Evolutionary conservation across 495 filamentous ascomycete species (phyloP), one percentile per base, ranked within the genome.

Genomic region (Tuber microsphaerosporum): DNA sequence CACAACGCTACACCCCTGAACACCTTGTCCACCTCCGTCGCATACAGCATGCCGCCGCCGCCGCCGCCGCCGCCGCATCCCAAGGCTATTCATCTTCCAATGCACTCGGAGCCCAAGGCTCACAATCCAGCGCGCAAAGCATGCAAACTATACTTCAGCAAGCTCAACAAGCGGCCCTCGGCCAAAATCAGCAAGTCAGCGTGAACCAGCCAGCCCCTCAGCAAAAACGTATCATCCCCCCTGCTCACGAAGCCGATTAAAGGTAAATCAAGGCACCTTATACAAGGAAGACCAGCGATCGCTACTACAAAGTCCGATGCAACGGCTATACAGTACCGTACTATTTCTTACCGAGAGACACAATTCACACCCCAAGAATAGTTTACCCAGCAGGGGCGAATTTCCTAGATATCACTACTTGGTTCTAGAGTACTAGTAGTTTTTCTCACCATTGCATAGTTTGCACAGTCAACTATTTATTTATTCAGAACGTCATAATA

Each of bases 121-220:
- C 56, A 34, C 56, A 65, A 6, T 2, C 26, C 14, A 7, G 26
- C 26, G 26, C 70, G 34, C 70, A 71, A 71, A n/a, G 34, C 31
- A 65, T 72, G 70, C 78, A 80, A 51, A 71, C 65, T 4, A 17
- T 79, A 45, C 42, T 80, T 34, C 78, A 80, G 39, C 78, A 80
- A 56, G 71, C 78, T 1, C 78, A 80, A 69, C 78, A 80, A 44
- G 78, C 78, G 31, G 78, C 78, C n/a, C 48, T 80, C 5, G 78
- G 78, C 75, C 75, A 81, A 44, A 75, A 44, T 39, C 79, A 76
- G 16, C 74, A 81, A 70, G 48, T 26, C 22, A 56, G 9, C 48
- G 48, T 56, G 73, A 72, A 80, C n/a, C 76, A 75, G 56, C 69
- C 71, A 68, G 20, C 65, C 46, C 46, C 46, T 70, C 72, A 46